These are phyloP conservation scores for Claviceps purpurea DNA, from an alignment of 2,329 filamentous ascomycete genomes.

Conservation along the genomic window DNA sequence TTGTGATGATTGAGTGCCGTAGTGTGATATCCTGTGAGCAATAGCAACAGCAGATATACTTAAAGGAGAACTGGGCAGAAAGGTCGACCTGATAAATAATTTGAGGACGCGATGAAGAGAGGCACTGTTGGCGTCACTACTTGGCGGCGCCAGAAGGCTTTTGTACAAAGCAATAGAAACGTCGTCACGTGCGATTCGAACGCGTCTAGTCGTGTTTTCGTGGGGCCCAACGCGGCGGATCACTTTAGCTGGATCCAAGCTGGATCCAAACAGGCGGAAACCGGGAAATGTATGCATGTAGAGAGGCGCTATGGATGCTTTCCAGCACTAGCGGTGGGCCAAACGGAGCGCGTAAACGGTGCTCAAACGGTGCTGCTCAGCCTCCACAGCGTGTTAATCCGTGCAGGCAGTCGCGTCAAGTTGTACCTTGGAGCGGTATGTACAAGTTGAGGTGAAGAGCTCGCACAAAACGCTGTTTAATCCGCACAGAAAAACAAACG, in stretches of 20 bases:
- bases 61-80: conserved; percentile 9
- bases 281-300: too few species aligned
- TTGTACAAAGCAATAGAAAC: conserved; percentile 22
- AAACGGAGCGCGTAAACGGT: neutral
- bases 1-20: conserved; percentile 27
- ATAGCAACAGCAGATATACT: conserved; percentile 8
- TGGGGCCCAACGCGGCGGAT: conserved; percentile 9
- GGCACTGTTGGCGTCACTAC: conserved; percentile 7
- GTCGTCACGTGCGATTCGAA: conserved; percentile 24
- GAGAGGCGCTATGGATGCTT: conserved; percentile 1
- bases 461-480: too few species aligned
- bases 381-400: conserved; percentile 5
- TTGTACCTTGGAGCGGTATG: neutral
- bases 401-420: conserved; percentile 13
- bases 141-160: conserved; percentile 21
- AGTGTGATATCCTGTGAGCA: conserved; percentile 6
- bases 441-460: too few species aligned
- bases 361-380: too few species aligned
- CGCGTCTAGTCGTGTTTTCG: conserved; percentile 22
- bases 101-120: conserved; percentile 18
- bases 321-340: neutral
- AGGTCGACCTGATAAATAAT: conserved; percentile 10
- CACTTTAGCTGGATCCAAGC: conserved; percentile 10
- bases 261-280: neutral
- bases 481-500: too few species aligned